A percentile compares a stretch with the other conserved stretches of the same genome.
phyloP scores from a whole-genome alignment of 129 eudicot species.

The Saposhnikovia divaricata region DNA sequence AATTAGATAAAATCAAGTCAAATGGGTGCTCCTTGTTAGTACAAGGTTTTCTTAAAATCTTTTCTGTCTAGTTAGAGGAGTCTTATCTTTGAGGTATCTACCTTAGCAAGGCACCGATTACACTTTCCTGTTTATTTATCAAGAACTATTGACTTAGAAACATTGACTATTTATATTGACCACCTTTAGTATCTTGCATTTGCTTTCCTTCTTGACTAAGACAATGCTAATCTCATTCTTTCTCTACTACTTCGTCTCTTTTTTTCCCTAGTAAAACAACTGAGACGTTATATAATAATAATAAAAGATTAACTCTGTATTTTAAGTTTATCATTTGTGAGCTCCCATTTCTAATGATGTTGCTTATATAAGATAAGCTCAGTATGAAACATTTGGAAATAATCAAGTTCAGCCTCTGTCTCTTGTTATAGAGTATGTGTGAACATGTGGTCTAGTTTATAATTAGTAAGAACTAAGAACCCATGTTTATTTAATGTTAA shows the following conservation, averaged over 20 bases:
- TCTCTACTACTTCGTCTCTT: too few species aligned
- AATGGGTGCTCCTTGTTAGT: not conserved
- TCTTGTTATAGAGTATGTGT: not conserved
- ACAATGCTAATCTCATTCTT: not conserved
- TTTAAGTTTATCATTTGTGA: not conserved
- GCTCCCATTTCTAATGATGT: not conserved
- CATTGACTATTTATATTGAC: not conserved
- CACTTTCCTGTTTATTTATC: not conserved
- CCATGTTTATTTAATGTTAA: too few species aligned
- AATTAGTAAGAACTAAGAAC: not conserved
- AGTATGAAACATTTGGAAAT: not conserved
- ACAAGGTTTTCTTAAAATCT: not conserved
- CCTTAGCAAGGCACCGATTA: not conserved
- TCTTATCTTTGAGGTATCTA: not conserved
- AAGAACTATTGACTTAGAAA: not conserved
- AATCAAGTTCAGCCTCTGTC: not conserved
- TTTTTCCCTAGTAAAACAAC: not conserved
- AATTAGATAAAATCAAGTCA: not conserved
- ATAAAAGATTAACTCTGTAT: not conserved
- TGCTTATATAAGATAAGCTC: not conserved
- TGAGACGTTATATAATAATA: not conserved
- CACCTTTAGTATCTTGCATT: not conserved
- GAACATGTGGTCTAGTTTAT: not conserved
- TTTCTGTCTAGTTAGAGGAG: not conserved
- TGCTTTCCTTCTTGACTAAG: not conserved